phyloP scores from a whole-genome alignment of 2,329 filamentous ascomycete genomes.

The Alternaria infectoria region DNA sequence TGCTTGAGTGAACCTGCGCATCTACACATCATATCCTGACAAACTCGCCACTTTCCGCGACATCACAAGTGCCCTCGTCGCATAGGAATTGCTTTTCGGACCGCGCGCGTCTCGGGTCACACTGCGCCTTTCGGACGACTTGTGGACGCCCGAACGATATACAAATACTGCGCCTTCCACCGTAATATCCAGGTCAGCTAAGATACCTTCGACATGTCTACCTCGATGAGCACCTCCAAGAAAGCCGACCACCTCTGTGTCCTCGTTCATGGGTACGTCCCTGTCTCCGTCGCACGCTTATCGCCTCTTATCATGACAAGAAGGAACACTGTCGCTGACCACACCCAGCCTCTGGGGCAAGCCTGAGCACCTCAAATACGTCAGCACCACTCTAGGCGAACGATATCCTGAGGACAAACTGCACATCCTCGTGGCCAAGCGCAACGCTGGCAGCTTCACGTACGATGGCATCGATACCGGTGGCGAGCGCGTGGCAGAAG shows the following conservation, averaged over 20 bases:
- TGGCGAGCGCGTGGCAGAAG: slow-evolving; percentile 68
- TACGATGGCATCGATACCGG: slow-evolving; percentile 73
- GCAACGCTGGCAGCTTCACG: slow-evolving; percentile 73
- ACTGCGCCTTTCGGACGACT: slow-evolving; percentile 23
- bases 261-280: slow-evolving; percentile 73
- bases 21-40: not conserved
- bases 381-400: slow-evolving; percentile 70
- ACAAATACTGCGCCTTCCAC: slow-evolving; percentile 21
- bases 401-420: slow-evolving; percentile 67
- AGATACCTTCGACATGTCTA: slow-evolving; percentile 22
- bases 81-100: not conserved
- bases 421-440: slow-evolving; percentile 73
- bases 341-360: slow-evolving; percentile 75
- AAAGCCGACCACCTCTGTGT: slow-evolving; percentile 73
- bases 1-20: too few relatives aligned
- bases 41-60: not conserved
- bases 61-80: not conserved
- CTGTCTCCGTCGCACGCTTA: not conserved
- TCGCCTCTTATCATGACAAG: slow-evolving; percentile 1
- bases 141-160: slow-evolving; percentile 18
- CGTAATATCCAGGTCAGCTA: not conserved
- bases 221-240: slow-evolving; percentile 8
- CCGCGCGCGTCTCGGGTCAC: slow-evolving; percentile 15
- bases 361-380: slow-evolving; percentile 71
- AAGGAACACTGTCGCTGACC: slow-evolving; percentile 17